Base-by-base conservation (phyloP, 768 basidiomycete species). In the Hortiboletus campestris region DNA sequence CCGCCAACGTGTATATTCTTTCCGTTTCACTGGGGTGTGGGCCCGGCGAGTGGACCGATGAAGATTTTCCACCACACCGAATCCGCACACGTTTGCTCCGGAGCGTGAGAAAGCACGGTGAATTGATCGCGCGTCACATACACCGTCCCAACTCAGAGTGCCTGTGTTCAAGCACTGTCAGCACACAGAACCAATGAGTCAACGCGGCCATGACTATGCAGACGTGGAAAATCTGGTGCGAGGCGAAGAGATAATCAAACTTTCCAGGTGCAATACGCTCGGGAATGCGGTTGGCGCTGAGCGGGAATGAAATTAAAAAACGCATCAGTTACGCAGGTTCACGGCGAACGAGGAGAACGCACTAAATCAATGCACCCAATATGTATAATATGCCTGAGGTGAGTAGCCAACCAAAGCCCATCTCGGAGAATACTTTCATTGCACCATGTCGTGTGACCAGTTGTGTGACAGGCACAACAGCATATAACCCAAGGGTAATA, bases 221-320 rank as follows among this genome's bases (percentile, higher is more conserved):
- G 57, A 85, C 69, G 67, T 95, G 94, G 71, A 97, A 95, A 63
- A 96, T 88, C 72, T 95, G 91, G 75, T 96, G 94, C 19, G 89
- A 92, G 0, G 89, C 81, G 52, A 85, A 80, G 63, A 91, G 80
- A 64, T 81, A 79, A 73, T 94, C 92, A 72, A 94, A 94, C 59
- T 72, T 81, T 36, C 92, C 91, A 6, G 91, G 91, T 8, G 77
- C 74, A 57, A 85, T 73, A 38, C 84, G 78, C 65, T 95, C 93
- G 42, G 92, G 93, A 52, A 92, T 79, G 47, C 91, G 83, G 66
- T 87, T 86, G 46, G 91, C 91, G 73, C 93, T 95, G 71, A 71
- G 67, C 69, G 69, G 71, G 71, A 72, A 72, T 70, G 71, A 67
- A 71, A 63, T 58, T 31, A 62, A 41, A 58, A 43, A 56, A 53